Percentiles rank a stretch among this genome's conserved stretches.
Conservation (phyloP, 108 stramenopile species). For the Nitzschia inconspicua region DNA sequence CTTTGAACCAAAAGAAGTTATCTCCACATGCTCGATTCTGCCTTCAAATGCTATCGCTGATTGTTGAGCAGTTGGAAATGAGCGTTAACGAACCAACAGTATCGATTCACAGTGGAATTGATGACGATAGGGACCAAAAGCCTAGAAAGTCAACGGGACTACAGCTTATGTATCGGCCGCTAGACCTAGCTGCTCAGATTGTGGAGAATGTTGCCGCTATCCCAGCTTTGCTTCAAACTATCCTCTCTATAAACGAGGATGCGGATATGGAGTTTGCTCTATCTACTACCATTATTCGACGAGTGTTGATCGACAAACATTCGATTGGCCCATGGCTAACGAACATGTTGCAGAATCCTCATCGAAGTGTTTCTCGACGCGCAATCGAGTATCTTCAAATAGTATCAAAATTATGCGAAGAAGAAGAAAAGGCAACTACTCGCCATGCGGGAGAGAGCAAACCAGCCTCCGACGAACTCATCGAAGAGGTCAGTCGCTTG, state of each 20-base stretch:
- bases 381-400: conserved; percentile 42
- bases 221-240: conserved; percentile 35
- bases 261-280: conserved; percentile 35
- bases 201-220: conserved; percentile 40
- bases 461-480: conserved; percentile 12
- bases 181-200: conserved; percentile 12
- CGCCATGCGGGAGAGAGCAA: neutral
- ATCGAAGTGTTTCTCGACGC: conserved; percentile 21
- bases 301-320: conserved; percentile 27
- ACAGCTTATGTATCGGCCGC: conserved; percentile 1
- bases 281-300: conserved; percentile 24
- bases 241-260: conserved; percentile 46
- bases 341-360: conserved; percentile 31
- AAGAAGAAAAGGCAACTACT: neutral
- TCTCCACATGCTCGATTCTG: conserved; percentile 26
- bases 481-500: conserved; percentile 35
- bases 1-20: conserved; percentile 16
- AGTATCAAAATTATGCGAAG: conserved; percentile 15
- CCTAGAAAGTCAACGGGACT: neutral
- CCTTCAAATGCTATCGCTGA: conserved; percentile 32
- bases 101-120: too few relatives aligned
- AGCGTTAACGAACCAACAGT: neutral
- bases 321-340: conserved; percentile 53
- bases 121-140: too few relatives aligned
- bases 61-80: conserved; percentile 35